phyloP scores from a whole-genome alignment of 2,329 filamentous ascomycete genomes.

The Ophiostoma sp. region DNA sequence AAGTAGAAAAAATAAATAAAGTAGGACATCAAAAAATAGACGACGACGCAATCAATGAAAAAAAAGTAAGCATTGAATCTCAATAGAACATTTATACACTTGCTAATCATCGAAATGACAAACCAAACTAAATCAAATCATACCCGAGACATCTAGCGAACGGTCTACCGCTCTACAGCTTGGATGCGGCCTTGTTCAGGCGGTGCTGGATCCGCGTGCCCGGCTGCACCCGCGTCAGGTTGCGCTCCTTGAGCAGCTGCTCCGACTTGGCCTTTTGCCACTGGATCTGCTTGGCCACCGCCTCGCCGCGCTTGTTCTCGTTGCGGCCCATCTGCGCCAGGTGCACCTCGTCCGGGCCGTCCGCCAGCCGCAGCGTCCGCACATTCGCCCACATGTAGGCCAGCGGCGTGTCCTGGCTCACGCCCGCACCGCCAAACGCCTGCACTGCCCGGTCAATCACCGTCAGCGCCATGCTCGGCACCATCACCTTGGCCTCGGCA shows the following conservation, averaged over 20 bases:
- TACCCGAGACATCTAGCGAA: constrained; percentile 13
- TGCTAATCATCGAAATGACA: not conserved
- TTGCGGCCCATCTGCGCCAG: constrained; percentile 73
- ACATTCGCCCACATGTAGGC: constrained; percentile 77
- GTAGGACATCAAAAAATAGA: not conserved
- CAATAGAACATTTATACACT: not conserved
- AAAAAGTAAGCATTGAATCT: not conserved
- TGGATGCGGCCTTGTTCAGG: constrained; percentile 34
- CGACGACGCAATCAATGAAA: not conserved
- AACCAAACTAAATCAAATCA: not conserved
- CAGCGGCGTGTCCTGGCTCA: constrained; percentile 90
- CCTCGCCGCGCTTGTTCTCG: constrained; percentile 66
- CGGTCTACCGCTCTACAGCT: constrained; percentile 36
- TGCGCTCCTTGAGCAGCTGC: constrained; percentile 59
- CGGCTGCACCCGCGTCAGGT: constrained; percentile 43
- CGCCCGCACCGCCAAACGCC: constrained; percentile 82
- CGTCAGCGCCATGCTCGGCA: constrained; percentile 72
- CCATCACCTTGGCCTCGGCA: constrained; percentile 87
- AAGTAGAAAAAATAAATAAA: not conserved
- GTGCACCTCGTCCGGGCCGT: constrained; percentile 96
- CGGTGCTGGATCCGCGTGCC: constrained; percentile 45
- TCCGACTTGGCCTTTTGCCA: constrained; percentile 61
- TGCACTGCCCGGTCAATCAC: constrained; percentile 95
- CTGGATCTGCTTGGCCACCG: constrained; percentile 56
- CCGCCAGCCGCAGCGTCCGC: constrained; percentile 77